phyloP scores from a whole-genome alignment of 306 rosid species.

The Sindora glabra region DNA sequence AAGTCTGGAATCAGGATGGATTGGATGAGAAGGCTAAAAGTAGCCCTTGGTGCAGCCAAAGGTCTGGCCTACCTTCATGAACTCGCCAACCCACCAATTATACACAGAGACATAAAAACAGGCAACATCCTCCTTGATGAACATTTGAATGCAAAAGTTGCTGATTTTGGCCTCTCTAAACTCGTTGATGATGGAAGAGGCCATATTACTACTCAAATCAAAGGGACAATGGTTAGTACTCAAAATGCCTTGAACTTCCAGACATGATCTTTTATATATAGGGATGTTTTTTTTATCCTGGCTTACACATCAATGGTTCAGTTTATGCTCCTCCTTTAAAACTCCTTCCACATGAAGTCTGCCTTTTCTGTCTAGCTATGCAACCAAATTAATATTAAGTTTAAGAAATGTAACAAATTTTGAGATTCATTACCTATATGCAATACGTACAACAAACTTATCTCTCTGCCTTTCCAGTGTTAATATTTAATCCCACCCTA shows the following conservation, averaged over 20 bases:
- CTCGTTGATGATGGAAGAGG: conserved; percentile 47
- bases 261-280: no score
- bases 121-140: conserved; percentile 67
- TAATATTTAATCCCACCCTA: no score
- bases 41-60: conserved; percentile 62
- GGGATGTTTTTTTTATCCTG: no score
- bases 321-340: background rate
- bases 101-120: conserved; percentile 81
- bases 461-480: no score
- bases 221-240: conserved; percentile 74
- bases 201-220: conserved; percentile 75
- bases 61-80: conserved; percentile 83
- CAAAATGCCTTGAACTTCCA: conserved; percentile 3
- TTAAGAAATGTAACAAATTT: no score
- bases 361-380: background rate
- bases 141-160: conserved; percentile 57
- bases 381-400: background rate
- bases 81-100: conserved; percentile 73
- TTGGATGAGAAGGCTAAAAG: conserved; percentile 65
- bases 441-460: no score
- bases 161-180: conserved; percentile 87
- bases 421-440: no score
- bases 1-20: conserved; percentile 63
- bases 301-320: no score
- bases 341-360: background rate